Percentiles rank a stretch among this genome's conserved stretches.
phyloP scores from a whole-genome alignment of 2,329 filamentous ascomycete genomes.

The Sporothrix inflata region DNA sequence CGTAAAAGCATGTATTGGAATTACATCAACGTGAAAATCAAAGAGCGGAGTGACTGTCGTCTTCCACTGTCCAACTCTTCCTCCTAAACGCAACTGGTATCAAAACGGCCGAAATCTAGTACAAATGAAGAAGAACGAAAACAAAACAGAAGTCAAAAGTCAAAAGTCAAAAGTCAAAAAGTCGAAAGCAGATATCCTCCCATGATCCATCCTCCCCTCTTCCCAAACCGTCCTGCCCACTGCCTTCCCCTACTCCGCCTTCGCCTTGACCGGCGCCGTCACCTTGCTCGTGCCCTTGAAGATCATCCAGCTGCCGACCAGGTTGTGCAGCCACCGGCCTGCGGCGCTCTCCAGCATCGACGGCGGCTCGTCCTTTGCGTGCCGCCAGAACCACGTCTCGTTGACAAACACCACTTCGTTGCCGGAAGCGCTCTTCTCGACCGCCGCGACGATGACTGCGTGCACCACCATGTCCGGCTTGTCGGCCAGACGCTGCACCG shows the following conservation, averaged over 20 bases:
- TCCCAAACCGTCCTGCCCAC: not conserved
- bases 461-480: slow-evolving; percentile 36
- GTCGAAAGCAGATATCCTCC: not conserved
- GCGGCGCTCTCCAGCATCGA: slow-evolving; percentile 40
- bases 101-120: not conserved
- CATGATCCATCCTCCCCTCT: not conserved
- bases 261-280: slow-evolving; percentile 14
- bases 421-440: slow-evolving; percentile 29
- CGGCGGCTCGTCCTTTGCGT: slow-evolving; percentile 36
- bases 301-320: slow-evolving; percentile 31
- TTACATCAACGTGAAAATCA: not conserved
- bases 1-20: not conserved
- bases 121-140: not conserved
- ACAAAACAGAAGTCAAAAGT: not conserved
- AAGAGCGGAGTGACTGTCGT: not conserved
- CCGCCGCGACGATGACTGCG: slow-evolving; percentile 37
- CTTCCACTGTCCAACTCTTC: not conserved
- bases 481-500: slow-evolving; percentile 36
- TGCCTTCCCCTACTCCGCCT: not conserved
- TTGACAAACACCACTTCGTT: slow-evolving; percentile 41
- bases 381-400: slow-evolving; percentile 48
- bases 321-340: slow-evolving; percentile 41
- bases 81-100: not conserved
- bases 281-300: slow-evolving; percentile 29
- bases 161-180: not conserved